These are phyloP conservation scores for Geotrichum ghanense DNA, from an alignment of 805 yeast genomes.

Conservation along the genomic window DNA sequence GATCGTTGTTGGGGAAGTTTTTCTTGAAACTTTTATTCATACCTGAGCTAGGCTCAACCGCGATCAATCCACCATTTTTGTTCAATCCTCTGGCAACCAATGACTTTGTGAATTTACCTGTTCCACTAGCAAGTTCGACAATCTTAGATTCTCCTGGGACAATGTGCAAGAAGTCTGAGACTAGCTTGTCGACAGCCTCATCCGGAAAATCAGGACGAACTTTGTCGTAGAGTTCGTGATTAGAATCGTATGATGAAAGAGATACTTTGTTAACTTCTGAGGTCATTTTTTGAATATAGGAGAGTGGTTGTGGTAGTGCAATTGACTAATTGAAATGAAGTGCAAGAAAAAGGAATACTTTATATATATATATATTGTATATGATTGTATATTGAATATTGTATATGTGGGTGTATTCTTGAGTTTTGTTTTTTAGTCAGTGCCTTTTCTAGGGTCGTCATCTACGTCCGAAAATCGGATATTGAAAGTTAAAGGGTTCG, in stretches of 20 bases:
- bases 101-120: conserved; percentile 48
- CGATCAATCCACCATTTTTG: conserved; percentile 24
- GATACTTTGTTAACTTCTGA: conserved; percentile 29
- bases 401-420: too few relatives aligned
- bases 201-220: conserved; percentile 40
- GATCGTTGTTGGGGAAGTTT: conserved; percentile 32
- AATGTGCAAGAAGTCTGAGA: conserved; percentile 28
- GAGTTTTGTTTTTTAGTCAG: too few relatives aligned
- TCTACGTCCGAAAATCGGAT: too few relatives aligned
- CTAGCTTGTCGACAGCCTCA: conserved; percentile 32
- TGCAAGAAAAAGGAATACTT: too few relatives aligned
- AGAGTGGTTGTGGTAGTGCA: background rate
- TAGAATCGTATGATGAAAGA: conserved; percentile 37
- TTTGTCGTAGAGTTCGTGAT: conserved; percentile 40
- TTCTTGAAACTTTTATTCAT: conserved; percentile 38
- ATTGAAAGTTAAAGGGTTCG: too few relatives aligned
- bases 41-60: conserved; percentile 47
- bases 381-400: too few relatives aligned
- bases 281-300: background rate
- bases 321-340: too few relatives aligned
- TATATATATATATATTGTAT: too few relatives aligned
- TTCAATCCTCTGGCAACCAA: conserved; percentile 31
- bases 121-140: conserved; percentile 48
- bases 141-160: conserved; percentile 20
- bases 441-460: too few relatives aligned